These are phyloP conservation scores for Benincasa hispida DNA, from an alignment of 306 rosid species.

Conservation along the genomic window DNA sequence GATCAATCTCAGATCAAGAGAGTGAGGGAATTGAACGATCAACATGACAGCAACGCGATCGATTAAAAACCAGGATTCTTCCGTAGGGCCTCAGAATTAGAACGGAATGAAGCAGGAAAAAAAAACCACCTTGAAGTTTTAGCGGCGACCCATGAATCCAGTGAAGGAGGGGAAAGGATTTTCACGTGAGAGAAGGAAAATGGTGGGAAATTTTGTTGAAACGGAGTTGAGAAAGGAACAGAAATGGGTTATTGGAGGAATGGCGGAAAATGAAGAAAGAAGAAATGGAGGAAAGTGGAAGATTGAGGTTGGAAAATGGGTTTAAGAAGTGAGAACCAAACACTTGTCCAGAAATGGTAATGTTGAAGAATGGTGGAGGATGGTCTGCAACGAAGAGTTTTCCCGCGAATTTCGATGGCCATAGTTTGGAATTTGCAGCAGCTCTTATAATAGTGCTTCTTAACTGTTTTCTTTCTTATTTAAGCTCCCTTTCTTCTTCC, in stretches of 20 bases:
- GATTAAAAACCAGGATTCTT: not conserved
- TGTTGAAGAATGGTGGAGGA: not conserved
- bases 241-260: not conserved
- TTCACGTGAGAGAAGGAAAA: no score
- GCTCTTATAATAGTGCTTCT: not conserved
- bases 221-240: not conserved
- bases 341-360: not conserved
- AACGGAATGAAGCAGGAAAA: not conserved
- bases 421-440: not conserved
- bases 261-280: no score
- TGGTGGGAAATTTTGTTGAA: not conserved
- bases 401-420: constrained; percentile 4
- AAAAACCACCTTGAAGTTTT: no score
- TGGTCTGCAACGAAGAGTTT: no score
- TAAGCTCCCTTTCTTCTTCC: not conserved
- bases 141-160: no score
- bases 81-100: not conserved
- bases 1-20: not conserved
- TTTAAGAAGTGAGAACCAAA: not conserved
- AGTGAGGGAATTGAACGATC: not conserved
- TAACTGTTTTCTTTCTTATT: not conserved
- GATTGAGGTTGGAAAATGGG: not conserved
- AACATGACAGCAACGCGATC: not conserved
- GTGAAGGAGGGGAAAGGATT: no score
- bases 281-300: not conserved